Evolutionary conservation across 768 basidiomycete species (phyloP).

Genomic region (Botryobasidium botryosum): DNA sequence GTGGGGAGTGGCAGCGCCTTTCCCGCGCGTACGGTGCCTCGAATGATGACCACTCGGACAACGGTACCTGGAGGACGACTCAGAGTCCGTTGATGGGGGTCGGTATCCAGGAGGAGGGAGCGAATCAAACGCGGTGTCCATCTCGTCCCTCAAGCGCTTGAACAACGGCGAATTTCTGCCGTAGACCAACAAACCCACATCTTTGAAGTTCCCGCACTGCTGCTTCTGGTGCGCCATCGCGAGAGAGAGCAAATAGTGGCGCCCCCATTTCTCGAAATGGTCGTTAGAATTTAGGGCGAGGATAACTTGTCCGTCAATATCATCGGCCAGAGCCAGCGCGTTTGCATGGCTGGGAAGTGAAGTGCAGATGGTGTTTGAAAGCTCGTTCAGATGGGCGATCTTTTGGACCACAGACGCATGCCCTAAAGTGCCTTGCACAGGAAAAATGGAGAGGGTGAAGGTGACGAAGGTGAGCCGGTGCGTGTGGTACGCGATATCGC

Average conservation of each 20-base stretch:
- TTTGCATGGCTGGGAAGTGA: slow-evolving; percentile 1
- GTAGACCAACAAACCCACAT: background rate
- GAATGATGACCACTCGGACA: too few species aligned
- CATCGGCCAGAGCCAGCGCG: background rate
- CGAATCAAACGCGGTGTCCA: slow-evolving; percentile 11
- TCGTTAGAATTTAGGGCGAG: background rate
- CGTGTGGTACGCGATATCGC: too few species aligned
- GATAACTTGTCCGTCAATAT: background rate
- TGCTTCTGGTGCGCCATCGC: slow-evolving; percentile 1
- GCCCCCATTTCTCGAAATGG: slow-evolving; percentile 1
- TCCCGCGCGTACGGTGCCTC: too few species aligned
- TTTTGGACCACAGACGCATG: too few species aligned
- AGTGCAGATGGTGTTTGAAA: too few species aligned
- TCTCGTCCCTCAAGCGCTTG: slow-evolving; percentile 7
- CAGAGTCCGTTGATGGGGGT: background rate
- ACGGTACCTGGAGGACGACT: too few species aligned
- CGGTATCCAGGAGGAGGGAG: slow-evolving; percentile 11
- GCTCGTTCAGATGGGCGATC: too few species aligned
- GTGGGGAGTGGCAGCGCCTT: too few species aligned
- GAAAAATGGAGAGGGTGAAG: too few species aligned
- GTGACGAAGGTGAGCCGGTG: too few species aligned
- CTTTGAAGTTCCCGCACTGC: slow-evolving; percentile 2
- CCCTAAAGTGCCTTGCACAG: too few species aligned
- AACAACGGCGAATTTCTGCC: slow-evolving; percentile 10
- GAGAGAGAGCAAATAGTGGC: slow-evolving; percentile 1